phyloP scores from a whole-genome alignment of 768 basidiomycete genomes.

The Termitomyces sp. region DNA sequence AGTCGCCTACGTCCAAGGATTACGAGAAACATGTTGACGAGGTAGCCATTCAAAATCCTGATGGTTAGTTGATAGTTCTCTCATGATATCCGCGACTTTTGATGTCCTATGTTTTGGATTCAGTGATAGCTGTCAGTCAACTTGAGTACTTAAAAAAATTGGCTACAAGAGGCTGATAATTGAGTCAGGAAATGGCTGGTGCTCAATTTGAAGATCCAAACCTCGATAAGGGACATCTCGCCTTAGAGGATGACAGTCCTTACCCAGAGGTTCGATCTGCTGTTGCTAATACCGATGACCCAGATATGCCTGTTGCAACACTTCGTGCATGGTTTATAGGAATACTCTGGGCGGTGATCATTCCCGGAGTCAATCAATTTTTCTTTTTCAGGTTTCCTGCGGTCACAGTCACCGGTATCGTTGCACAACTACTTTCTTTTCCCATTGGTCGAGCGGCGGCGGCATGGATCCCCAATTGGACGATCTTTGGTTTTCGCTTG shows the following conservation, averaged over 20 bases:
- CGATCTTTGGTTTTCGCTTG: constrained; percentile 55
- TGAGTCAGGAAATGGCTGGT: constrained; percentile 28
- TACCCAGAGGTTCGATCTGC: constrained; percentile 74
- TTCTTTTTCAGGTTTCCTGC: constrained; percentile 53
- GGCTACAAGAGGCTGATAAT: not conserved
- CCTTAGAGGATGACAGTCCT: constrained; percentile 65
- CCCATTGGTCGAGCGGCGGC: constrained; percentile 64
- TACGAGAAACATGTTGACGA: constrained; percentile 26
- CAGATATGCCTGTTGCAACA: constrained; percentile 53
- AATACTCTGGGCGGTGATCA: constrained; percentile 48
- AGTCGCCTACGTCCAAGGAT: constrained; percentile 13
- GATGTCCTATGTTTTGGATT: constrained; percentile 16
- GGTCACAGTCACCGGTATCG: constrained; percentile 40
- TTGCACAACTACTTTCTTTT: constrained; percentile 70
- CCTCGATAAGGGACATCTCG: constrained; percentile 36
- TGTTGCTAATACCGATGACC: constrained; percentile 66
- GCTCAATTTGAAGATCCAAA: constrained; percentile 44
- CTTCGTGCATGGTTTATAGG: constrained; percentile 52
- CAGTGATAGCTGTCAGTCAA: constrained; percentile 27
- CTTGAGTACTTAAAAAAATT: not conserved
- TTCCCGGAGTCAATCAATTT: constrained; percentile 54
- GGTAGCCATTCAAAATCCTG: constrained; percentile 16
- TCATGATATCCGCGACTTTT: not conserved
- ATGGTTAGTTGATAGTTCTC: constrained; percentile 20
- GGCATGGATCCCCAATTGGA: constrained; percentile 47